Percentiles rank a stretch among this genome's conserved stretches.
These are phyloP conservation scores for Maudiozyma turicensis DNA, from an alignment of 805 yeast species.

Conservation along the genomic window DNA sequence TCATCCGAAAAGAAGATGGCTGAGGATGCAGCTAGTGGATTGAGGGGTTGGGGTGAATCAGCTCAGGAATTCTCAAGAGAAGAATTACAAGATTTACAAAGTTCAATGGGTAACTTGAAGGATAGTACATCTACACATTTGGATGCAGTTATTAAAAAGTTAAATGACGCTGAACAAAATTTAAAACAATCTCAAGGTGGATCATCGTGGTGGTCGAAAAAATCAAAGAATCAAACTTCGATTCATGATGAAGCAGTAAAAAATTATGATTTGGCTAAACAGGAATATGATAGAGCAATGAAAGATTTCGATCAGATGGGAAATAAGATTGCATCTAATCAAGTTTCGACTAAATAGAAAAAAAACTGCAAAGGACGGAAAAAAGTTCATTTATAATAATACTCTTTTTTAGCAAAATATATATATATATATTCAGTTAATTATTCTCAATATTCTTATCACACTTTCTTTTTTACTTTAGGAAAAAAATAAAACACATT, in stretches of 20 bases:
- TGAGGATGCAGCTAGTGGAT: slow-evolving; percentile 27
- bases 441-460: too few relatives aligned
- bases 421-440: too few relatives aligned
- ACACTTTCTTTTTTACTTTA: too few relatives aligned
- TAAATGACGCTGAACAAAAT: slow-evolving; percentile 1
- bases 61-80: slow-evolving; percentile 37
- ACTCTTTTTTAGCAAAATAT: not conserved
- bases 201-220: not conserved
- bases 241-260: not conserved
- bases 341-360: not conserved
- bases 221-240: not conserved
- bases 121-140: not conserved
- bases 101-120: slow-evolving; percentile 29
- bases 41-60: slow-evolving; percentile 39
- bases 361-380: not conserved
- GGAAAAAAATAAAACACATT: too few relatives aligned
- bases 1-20: slow-evolving; percentile 29
- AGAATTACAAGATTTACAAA: slow-evolving; percentile 29
- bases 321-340: not conserved
- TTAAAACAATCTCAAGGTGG: not conserved
- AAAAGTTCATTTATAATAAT: not conserved
- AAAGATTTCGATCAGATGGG: not conserved
- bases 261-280: slow-evolving; percentile 1
- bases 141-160: not conserved
- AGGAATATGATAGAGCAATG: not conserved